Evolutionary conservation across 1,284 basidiomycete species (phyloP).

Genomic region (Earliella scabrosa): DNA sequence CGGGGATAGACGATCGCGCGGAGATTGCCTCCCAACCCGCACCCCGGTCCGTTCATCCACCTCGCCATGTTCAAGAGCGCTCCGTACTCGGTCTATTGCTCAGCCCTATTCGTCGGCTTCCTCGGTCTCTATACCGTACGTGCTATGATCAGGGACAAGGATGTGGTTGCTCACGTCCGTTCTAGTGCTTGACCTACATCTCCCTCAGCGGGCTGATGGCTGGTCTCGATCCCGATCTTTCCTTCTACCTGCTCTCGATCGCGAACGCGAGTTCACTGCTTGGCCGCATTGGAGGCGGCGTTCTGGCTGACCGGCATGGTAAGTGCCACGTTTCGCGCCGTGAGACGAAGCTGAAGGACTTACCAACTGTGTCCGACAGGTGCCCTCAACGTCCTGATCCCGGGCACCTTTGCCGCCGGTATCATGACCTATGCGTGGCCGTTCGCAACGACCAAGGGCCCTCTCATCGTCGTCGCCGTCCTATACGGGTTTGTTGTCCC

Average conservation of each 20-base stretch:
- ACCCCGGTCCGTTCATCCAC: slow-evolving; percentile 55
- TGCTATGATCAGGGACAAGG: background rate
- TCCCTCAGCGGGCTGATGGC: slow-evolving; percentile 42
- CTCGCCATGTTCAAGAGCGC: slow-evolving; percentile 49
- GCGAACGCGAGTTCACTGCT: slow-evolving; percentile 46
- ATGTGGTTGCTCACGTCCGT: background rate
- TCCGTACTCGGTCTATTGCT: slow-evolving; percentile 47
- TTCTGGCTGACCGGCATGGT: slow-evolving; percentile 45
- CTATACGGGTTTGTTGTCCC: slow-evolving; percentile 49
- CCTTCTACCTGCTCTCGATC: slow-evolving; percentile 52
- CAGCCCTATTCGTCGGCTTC: slow-evolving; percentile 49
- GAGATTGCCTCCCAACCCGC: slow-evolving; percentile 52
- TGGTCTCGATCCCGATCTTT: slow-evolving; percentile 41
- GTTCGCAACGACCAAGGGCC: slow-evolving; percentile 44
- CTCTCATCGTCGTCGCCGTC: slow-evolving; percentile 51
- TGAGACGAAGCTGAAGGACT: no score
- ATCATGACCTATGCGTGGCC: slow-evolving; percentile 64
- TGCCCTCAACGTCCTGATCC: slow-evolving; percentile 58
- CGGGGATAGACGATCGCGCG: slow-evolving; percentile 49
- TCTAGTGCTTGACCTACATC: slow-evolving; percentile 54
- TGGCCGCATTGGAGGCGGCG: slow-evolving; percentile 45
- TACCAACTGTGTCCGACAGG: slow-evolving; percentile 43
- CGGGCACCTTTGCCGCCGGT: slow-evolving; percentile 50
- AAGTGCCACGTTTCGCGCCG: no score
- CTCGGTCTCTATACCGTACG: slow-evolving; percentile 62